A percentile compares a stretch with the other conserved stretches of the same genome.
These are phyloP conservation scores for Penicillium daleae DNA, from an alignment of 495 filamentous ascomycete genomes.

Conservation along the genomic window DNA sequence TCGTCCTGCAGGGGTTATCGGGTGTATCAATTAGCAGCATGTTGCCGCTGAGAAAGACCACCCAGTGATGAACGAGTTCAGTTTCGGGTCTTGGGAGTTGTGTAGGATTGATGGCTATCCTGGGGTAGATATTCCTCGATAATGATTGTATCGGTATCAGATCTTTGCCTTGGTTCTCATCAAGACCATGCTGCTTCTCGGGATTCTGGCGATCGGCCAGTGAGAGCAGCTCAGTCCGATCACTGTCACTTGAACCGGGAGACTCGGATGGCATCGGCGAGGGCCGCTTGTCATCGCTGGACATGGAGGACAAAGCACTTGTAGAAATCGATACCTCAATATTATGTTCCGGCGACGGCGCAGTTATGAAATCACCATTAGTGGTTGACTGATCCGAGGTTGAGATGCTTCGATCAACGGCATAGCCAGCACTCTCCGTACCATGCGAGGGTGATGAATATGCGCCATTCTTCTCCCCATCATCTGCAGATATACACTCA, in stretches of 20 bases:
- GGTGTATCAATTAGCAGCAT: slow-evolving; percentile 32
- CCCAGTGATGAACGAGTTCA: slow-evolving; percentile 34
- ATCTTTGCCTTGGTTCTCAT: background rate
- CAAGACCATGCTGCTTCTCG: background rate
- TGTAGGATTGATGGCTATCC: slow-evolving; percentile 12
- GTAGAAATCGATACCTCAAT: background rate
- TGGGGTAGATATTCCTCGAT: background rate
- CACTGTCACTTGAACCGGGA: background rate
- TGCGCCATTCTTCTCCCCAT: background rate
- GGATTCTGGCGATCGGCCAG: background rate
- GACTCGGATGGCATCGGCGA: background rate
- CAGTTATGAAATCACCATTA: too few species aligned
- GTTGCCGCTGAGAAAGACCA: slow-evolving; percentile 32
- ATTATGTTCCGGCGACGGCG: background rate
- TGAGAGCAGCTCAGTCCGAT: background rate
- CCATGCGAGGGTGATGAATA: background rate
- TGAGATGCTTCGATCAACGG: background rate
- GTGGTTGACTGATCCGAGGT: background rate
- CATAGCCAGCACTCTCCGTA: background rate
- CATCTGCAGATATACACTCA: background rate
- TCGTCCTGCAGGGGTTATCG: slow-evolving; percentile 31
- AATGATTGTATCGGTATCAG: background rate
- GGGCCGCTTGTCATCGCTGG: background rate
- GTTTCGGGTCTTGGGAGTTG: slow-evolving; percentile 25
- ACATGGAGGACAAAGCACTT: background rate